Evolutionary conservation across 164 flowering plant species (phyloP), one percentile per base, ranked within the genome.

Genomic region (Berberis thunbergii): DNA sequence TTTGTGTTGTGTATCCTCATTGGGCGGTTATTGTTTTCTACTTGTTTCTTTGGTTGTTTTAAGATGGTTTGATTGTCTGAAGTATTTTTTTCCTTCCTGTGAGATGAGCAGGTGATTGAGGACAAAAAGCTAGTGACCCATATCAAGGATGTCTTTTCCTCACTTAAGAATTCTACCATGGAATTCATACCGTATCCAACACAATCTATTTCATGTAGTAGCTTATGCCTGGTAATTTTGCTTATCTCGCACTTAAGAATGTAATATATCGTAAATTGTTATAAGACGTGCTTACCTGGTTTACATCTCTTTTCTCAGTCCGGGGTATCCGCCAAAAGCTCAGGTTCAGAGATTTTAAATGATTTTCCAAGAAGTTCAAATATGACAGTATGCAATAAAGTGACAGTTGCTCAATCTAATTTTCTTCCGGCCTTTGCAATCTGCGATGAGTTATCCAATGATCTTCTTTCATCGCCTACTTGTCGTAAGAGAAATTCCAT

Each of bases 41-140:
- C 26, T 26, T 26, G 26, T 26, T 26, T 26, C 26, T 26, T 26
- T 26, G 26, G 26, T 26, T 26, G 26, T 26, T 26, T 26, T 26
- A 26, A 26, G 26, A 26, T 26, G 26, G 26, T 26, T 26, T 26
- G 26, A 48, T 6, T 48, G 50, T 48, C 7, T 48, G 7, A 48
- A 48, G 52, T 65, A n/a, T 56, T 62, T 58, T 3, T 50, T 57
- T 60, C 55, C 11, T 49, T 4, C 60, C 64, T 49, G 48, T 63
- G 41, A 72, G 56, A 26, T 26, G 67, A 58, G 69, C 84, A 88
- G 95, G 78, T 88, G 45, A 45, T 41, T 62, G 91, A 85, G 75
- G 81, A 86, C 77, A 41, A 76, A 69, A 72, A 79, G 74, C 60
- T 86, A 62, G 78, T 86, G 62, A 69, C 63, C 62, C 83, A 71